phyloP scores from a whole-genome alignment of 257 asterid genomes.

The Echium plantagineum region DNA sequence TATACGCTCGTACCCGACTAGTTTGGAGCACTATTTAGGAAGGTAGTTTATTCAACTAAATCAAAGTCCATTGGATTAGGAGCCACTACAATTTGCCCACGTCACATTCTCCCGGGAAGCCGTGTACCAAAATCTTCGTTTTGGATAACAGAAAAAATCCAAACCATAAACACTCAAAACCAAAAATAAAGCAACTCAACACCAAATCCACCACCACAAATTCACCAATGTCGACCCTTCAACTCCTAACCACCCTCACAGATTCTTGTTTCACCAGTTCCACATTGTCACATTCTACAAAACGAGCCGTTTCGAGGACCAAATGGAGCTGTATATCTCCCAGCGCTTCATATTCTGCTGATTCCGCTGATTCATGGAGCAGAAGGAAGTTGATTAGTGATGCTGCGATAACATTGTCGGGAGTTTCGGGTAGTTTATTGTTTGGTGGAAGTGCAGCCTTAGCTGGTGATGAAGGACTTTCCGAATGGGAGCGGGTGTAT shows the following conservation, averaged over 20 bases:
- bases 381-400: background rate
- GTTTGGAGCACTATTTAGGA: no score
- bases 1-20: no score
- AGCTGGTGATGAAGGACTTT: slow-evolving; percentile 52
- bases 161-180: background rate
- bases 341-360: background rate
- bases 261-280: background rate
- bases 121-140: background rate
- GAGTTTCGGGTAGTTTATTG: background rate
- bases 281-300: background rate
- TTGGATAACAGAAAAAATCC: background rate
- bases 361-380: background rate
- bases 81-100: background rate
- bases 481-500: slow-evolving; percentile 88
- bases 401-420: background rate
- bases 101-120: background rate
- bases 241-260: background rate
- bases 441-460: background rate
- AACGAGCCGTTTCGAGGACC: background rate
- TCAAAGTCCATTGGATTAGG: background rate
- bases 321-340: no score
- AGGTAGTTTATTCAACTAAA: no score
- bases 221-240: background rate
- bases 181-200: no score
- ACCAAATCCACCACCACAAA: background rate